Conservation (phyloP, 441 rosid species). For the Daphne laureola region DNA sequence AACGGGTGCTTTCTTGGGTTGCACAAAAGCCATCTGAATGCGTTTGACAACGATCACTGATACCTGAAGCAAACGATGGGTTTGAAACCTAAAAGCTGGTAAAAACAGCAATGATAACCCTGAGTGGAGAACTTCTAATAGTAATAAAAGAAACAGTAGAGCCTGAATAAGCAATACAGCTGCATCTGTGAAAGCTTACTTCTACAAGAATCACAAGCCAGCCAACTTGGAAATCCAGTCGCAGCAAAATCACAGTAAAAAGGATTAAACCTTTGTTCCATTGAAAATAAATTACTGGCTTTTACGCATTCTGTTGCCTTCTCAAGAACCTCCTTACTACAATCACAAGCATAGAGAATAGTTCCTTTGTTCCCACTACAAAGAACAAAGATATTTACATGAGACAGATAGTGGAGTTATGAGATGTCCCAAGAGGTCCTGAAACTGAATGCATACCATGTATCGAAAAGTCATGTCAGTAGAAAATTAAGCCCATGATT, state of each 20-base stretch:
- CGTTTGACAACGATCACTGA: conserved; percentile 15
- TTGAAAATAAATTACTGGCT: conserved; percentile 14
- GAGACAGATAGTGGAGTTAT: not conserved
- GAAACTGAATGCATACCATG: too few relatives aligned
- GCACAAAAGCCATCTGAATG: conserved; percentile 11
- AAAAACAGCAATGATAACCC: not conserved
- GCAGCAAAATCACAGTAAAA: conserved; percentile 64
- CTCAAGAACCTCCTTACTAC: conserved; percentile 64
- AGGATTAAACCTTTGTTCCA: conserved; percentile 31
- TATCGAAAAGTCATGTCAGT: too few relatives aligned
- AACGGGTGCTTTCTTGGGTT: conserved; percentile 28
- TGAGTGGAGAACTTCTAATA: not conserved
- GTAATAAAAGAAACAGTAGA: not conserved
- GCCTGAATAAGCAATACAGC: conserved; percentile 30
- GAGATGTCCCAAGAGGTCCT: too few relatives aligned
- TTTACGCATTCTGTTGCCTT: conserved; percentile 45
- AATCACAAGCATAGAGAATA: conserved; percentile 72
- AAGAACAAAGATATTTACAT: not conserved
- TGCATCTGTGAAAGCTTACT: conserved; percentile 15
- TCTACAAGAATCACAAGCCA: conserved; percentile 45
- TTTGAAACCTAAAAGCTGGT: not conserved
- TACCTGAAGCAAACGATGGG: conserved; percentile 18
- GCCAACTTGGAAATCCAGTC: conserved; percentile 55
- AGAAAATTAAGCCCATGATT: too few relatives aligned
- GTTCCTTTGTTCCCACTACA: conserved; percentile 53